Evolutionary conservation across 352 stramenopile genomes (phyloP), one percentile per base, ranked within the genome.

Genomic region (Globisporangium perplexum): DNA sequence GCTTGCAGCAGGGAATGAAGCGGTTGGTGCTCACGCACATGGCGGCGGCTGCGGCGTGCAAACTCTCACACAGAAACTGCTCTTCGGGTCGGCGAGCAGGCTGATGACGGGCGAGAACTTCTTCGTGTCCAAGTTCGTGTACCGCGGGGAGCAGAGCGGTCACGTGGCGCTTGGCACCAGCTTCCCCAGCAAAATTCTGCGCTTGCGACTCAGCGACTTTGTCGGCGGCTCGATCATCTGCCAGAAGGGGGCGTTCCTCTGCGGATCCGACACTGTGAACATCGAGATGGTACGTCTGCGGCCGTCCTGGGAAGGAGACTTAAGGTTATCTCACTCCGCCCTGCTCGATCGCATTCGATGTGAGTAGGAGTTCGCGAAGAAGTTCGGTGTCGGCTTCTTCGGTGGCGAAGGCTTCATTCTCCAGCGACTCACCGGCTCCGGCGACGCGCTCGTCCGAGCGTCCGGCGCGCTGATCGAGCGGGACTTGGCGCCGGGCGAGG

Each of bases 351-450:
- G 14, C 6, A 8, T 44, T 1, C 30, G 30, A 11, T 22, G 2
- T 15, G 17, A 44, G 45, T 52, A 91, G 81, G 89, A 97, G 60
- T 95, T 96, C 54, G 88, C 92, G 22, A 93, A 87, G 46, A 91
- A 91, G 23, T 86, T 97, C 63, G 85, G 76, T 12, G 70, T 90
- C 6, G 93, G 93, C 0, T 97, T 98, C 59, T 98, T 98, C 72
- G 92, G 93, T 24, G 91, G 93, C 11, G 88, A 98, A 81, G 93
- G 92, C 6, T 98, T 98, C 64, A 93, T 98, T 33, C 59, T 98
- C 30, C 91, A 98, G 76, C 75, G 85, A 4, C 63, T 98, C n/a
- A 91, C 83, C 2, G 92, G 90, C 5, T 68, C 74, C 10, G 93
- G 91, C 7, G 92, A 98, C 54, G 91, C 93, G 0, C 86, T 98